phyloP scores from a whole-genome alignment of 2,329 filamentous ascomycete genomes.

The Pseudogymnoascus destructans region DNA sequence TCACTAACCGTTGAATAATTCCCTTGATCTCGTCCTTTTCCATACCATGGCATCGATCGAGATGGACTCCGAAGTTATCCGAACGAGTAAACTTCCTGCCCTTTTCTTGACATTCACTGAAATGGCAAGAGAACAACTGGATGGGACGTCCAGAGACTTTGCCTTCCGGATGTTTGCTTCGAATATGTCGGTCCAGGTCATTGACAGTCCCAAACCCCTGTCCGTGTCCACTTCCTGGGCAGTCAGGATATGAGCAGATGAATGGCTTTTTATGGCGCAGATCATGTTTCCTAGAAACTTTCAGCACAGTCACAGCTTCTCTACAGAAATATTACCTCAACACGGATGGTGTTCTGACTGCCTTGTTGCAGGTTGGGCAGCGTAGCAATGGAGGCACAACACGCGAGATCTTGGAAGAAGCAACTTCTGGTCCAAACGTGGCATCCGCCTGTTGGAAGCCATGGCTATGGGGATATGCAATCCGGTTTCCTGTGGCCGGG shows the following conservation, averaged over 20 bases:
- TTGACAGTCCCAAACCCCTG: constrained; percentile 67
- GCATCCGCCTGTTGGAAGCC: constrained; percentile 18
- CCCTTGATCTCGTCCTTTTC: constrained; percentile 30
- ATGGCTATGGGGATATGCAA: constrained; percentile 17
- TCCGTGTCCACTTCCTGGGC: constrained; percentile 33
- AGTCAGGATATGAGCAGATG: constrained; percentile 45
- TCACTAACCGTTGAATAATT: constrained; percentile 35
- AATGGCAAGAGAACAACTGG: constrained; percentile 47
- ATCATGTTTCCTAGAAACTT: constrained; percentile 52
- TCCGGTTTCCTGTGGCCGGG: constrained; percentile 22
- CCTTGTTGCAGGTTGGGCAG: constrained; percentile 31
- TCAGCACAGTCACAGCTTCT: constrained; percentile 17
- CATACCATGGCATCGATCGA: constrained; percentile 50
- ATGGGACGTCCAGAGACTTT: constrained; percentile 31
- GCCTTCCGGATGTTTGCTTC: constrained; percentile 50
- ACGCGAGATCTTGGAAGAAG: constrained; percentile 12
- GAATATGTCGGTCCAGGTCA: constrained; percentile 68
- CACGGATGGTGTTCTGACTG: constrained; percentile 40
- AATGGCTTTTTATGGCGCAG: constrained; percentile 57
- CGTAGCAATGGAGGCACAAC: constrained; percentile 16
- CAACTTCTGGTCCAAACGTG: constrained; percentile 10
- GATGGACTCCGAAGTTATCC: constrained; percentile 79
- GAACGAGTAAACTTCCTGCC: constrained; percentile 65
- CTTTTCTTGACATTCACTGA: constrained; percentile 41
- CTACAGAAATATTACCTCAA: constrained; percentile 34